These are phyloP conservation scores for Xylaria acuta DNA, from an alignment of 495 filamentous ascomycete genomes.

Conservation along the genomic window DNA sequence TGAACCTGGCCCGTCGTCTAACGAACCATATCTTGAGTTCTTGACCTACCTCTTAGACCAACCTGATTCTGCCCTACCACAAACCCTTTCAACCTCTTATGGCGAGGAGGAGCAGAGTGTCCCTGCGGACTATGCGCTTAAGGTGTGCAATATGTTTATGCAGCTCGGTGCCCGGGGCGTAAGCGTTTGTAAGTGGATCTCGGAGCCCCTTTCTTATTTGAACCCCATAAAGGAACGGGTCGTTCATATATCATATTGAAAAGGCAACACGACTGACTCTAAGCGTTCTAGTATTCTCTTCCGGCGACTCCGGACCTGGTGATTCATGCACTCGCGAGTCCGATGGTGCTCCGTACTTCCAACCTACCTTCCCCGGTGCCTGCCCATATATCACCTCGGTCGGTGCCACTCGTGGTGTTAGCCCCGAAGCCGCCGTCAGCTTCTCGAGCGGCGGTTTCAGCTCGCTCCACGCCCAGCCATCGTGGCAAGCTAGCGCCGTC, in stretches of 20 bases:
- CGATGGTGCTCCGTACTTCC: constrained; percentile 72
- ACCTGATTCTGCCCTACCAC: constrained; percentile 61
- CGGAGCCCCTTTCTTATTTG: not conserved
- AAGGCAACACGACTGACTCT: not conserved
- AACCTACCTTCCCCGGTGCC: constrained; percentile 71
- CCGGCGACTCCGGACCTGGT: constrained; percentile 77
- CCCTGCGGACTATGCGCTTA: constrained; percentile 66
- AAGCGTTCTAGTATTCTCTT: constrained; percentile 59
- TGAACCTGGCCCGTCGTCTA: constrained; percentile 57
- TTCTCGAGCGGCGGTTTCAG: constrained; percentile 75
- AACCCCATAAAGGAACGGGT: not conserved
- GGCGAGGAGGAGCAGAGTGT: constrained; percentile 75
- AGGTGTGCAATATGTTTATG: constrained; percentile 69
- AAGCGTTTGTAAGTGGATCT: constrained; percentile 50
- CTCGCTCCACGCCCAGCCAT: constrained; percentile 65
- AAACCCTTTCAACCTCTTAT: constrained; percentile 75
- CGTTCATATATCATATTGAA: not conserved
- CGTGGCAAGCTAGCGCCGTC: constrained; percentile 66
- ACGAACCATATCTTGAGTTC: constrained; percentile 80
- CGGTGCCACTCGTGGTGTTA: constrained; percentile 64
- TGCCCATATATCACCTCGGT: constrained; percentile 80
- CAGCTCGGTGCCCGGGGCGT: constrained; percentile 75
- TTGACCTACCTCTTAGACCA: constrained; percentile 58
- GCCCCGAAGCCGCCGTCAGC: constrained; percentile 66
- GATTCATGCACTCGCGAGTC: constrained; percentile 62